Conservation (phyloP, 1,284 basidiomycete genomes). For the Gomphus bonarii region DNA sequence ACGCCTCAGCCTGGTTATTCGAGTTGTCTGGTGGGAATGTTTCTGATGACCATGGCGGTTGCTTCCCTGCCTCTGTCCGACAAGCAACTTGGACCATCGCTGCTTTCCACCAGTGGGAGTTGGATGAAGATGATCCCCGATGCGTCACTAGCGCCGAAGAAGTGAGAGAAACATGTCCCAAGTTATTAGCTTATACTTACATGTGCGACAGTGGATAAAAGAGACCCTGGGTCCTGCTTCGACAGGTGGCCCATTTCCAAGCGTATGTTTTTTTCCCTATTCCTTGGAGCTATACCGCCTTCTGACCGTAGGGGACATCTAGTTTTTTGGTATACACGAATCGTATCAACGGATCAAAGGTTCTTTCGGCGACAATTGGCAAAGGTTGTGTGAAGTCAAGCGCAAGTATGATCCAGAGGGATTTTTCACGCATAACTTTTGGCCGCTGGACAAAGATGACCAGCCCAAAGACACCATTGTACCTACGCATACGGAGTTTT, state of each 20-base stretch:
- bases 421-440: slow-evolving; percentile 65
- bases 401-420: slow-evolving; percentile 62
- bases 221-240: slow-evolving; percentile 58
- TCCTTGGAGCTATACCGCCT: slow-evolving; percentile 6
- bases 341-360: slow-evolving; percentile 48
- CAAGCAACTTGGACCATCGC: slow-evolving; percentile 77
- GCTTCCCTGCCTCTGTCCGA: slow-evolving; percentile 67
- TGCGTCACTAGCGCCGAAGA: slow-evolving; percentile 76
- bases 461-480: slow-evolving; percentile 33
- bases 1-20: slow-evolving; percentile 69
- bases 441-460: slow-evolving; percentile 56
- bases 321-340: slow-evolving; percentile 76
- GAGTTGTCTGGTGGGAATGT: slow-evolving; percentile 82
- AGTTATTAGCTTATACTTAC: not conserved
- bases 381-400: slow-evolving; percentile 59
- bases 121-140: slow-evolving; percentile 65
- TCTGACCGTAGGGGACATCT: slow-evolving; percentile 3
- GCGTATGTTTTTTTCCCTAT: slow-evolving; percentile 38
- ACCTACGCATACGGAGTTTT: not conserved
- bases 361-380: slow-evolving; percentile 68
- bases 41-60: slow-evolving; percentile 55
- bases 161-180: slow-evolving; percentile 26
- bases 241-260: slow-evolving; percentile 71
- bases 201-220: slow-evolving; percentile 54
- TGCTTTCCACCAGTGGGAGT: slow-evolving; percentile 88